Conservation (phyloP, 768 basidiomycete species). For the Amanita muscaria region DNA sequence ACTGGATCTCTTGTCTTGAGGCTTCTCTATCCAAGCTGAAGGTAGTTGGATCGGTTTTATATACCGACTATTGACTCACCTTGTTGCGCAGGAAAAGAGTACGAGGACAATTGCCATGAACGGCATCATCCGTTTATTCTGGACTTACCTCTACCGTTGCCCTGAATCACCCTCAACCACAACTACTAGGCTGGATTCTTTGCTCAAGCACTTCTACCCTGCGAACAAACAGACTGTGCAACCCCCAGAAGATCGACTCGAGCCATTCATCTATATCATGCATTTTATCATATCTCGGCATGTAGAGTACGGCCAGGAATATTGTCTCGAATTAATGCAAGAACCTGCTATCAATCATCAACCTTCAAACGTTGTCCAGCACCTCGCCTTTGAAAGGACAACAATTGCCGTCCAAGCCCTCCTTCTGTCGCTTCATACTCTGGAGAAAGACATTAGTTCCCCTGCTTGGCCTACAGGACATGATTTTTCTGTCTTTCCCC, state of each 20-base stretch:
- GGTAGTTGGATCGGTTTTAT: too few species aligned
- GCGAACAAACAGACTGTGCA: conserved; percentile 49
- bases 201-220: conserved; percentile 77
- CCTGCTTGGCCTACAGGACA: conserved; percentile 74
- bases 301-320: conserved; percentile 76
- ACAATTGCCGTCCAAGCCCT: conserved; percentile 71
- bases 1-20: conserved; percentile 75
- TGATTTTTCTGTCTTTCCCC: conserved; percentile 52
- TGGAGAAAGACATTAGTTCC: conserved; percentile 61
- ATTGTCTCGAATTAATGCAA: conserved; percentile 75
- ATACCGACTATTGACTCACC: too few species aligned
- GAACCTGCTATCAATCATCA: conserved; percentile 41
- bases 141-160: conserved; percentile 95
- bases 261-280: conserved; percentile 67
- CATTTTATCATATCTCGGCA: conserved; percentile 82
- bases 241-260: conserved; percentile 67
- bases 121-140: conserved; percentile 73
- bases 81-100: conserved; percentile 77
- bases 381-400: conserved; percentile 64
- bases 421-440: conserved; percentile 56
- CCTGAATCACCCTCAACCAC: conserved; percentile 76
- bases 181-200: conserved; percentile 66
- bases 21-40: conserved; percentile 68
- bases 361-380: conserved; percentile 30
- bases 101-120: conserved; percentile 67